phyloP scores from a whole-genome alignment of 1,284 basidiomycete species.

The Porogramme epimiltina region DNA sequence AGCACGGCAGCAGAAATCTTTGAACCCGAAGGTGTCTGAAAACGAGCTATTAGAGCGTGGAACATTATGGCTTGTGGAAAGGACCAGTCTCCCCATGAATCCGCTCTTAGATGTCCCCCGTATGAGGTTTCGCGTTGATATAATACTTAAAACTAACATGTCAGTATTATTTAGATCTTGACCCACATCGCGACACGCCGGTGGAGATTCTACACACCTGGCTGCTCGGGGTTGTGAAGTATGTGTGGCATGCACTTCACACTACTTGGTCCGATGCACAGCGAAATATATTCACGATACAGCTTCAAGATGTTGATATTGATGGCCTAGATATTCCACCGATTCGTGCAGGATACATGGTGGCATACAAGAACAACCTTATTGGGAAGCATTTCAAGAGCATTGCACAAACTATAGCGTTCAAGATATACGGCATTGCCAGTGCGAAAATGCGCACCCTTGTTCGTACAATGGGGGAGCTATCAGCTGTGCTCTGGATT shows the following conservation, averaged over 20 bases:
- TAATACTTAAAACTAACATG: too few species aligned
- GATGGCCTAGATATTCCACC: slow-evolving; percentile 18
- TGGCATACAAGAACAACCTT: slow-evolving; percentile 25
- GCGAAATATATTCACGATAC: slow-evolving; percentile 20
- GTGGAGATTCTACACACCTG: slow-evolving; percentile 35
- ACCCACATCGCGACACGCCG: slow-evolving; percentile 33
- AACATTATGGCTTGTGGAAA: too few species aligned
- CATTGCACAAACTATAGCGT: slow-evolving; percentile 31
- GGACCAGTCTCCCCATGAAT: too few species aligned
- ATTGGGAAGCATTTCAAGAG: slow-evolving; percentile 37
- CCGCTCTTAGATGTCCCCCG: too few species aligned
- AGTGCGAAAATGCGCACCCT: slow-evolving; percentile 20
- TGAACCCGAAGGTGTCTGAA: too few species aligned
- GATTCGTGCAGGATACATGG: slow-evolving; percentile 28
- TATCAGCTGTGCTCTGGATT: slow-evolving; percentile 32
- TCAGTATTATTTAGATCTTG: too few species aligned
- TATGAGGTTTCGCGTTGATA: too few species aligned
- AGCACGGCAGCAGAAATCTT: too few species aligned
- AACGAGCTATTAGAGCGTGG: too few species aligned
- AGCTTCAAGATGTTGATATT: slow-evolving; percentile 16
- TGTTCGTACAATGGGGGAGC: slow-evolving; percentile 25
- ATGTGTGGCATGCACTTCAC: slow-evolving; percentile 34
- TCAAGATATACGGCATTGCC: slow-evolving; percentile 28
- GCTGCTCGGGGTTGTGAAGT: slow-evolving; percentile 37
- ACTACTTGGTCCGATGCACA: slow-evolving; percentile 24